Evolutionary conservation across 768 basidiomycete species (phyloP).

Genomic region (Flagelloscypha sp.): DNA sequence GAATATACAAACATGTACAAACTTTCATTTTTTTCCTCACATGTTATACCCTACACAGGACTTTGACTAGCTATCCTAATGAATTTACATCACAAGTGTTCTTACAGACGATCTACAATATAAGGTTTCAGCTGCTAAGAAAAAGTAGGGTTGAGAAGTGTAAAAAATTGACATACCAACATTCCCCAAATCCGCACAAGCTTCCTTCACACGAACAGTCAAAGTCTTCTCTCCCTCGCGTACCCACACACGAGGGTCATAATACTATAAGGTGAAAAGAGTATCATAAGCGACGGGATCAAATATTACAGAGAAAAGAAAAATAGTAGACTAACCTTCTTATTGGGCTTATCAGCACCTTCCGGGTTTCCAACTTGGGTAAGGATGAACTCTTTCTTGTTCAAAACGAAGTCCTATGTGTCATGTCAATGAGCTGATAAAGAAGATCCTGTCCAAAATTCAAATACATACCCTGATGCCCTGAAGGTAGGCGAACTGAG

Average conservation of each 20-base stretch:
- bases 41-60: too few relatives aligned
- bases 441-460: neutral
- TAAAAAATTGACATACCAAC: constrained; percentile 23
- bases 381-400: constrained; percentile 82
- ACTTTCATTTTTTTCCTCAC: too few relatives aligned
- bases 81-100: too few relatives aligned
- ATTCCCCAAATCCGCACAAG: constrained; percentile 85
- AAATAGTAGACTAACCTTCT: constrained; percentile 56
- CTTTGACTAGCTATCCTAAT: too few relatives aligned
- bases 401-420: constrained; percentile 69
- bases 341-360: constrained; percentile 95
- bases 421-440: constrained; percentile 2
- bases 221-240: constrained; percentile 98
- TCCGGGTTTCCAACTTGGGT: constrained; percentile 97
- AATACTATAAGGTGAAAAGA: constrained; percentile 40
- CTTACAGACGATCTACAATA: constrained; percentile 1
- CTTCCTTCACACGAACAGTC: constrained; percentile 77
- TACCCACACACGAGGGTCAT: constrained; percentile 98
- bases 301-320: neutral
- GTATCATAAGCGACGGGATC: constrained; percentile 5
- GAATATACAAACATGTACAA: too few relatives aligned
- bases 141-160: too few relatives aligned
- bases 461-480: constrained; percentile 61
- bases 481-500: constrained; percentile 82
- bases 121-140: too few relatives aligned